Conservation (phyloP, 1,284 basidiomycete genomes). For the Golubevia pallescens region DNA sequence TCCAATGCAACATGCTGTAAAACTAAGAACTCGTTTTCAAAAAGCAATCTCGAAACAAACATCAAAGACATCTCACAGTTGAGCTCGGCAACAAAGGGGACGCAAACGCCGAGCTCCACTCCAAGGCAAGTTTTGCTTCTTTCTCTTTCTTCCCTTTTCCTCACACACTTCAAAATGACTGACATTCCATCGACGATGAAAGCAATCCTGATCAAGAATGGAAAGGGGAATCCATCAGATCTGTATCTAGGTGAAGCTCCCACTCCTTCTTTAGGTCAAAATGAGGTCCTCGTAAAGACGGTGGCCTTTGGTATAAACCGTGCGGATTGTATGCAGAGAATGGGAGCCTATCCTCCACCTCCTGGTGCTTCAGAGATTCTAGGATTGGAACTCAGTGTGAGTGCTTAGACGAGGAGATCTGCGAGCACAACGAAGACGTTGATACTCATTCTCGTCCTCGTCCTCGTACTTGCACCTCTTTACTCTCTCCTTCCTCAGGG, state of each 20-base stretch:
- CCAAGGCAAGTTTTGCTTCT: no score
- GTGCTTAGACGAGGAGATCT: background rate
- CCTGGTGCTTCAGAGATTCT: no score
- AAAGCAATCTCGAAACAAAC: no score
- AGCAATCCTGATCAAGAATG: conserved; percentile 81
- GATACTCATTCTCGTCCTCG: background rate
- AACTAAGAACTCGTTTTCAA: no score
- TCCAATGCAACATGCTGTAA: no score
- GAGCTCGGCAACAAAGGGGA: no score
- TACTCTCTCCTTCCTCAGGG: conserved; percentile 13
- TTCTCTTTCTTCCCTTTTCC: no score
- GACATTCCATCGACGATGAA: conserved; percentile 70
- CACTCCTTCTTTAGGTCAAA: conserved; percentile 70
- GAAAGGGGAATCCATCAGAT: conserved; percentile 77
- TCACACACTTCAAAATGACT: no score
- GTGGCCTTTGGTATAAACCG: conserved; percentile 58
- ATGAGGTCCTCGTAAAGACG: conserved; percentile 73
- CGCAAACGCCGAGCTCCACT: no score
- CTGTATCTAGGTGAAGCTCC: conserved; percentile 79
- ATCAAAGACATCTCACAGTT: no score
- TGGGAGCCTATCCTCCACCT: conserved; percentile 20
- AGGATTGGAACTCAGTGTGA: background rate
- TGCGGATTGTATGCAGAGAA: conserved; percentile 60
- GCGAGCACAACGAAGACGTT: background rate
- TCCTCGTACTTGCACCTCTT: background rate